A percentile compares a stretch with the other conserved stretches of the same genome.
phyloP scores from a whole-genome alignment of 306 rosid species.

The Vigna hirtella region DNA sequence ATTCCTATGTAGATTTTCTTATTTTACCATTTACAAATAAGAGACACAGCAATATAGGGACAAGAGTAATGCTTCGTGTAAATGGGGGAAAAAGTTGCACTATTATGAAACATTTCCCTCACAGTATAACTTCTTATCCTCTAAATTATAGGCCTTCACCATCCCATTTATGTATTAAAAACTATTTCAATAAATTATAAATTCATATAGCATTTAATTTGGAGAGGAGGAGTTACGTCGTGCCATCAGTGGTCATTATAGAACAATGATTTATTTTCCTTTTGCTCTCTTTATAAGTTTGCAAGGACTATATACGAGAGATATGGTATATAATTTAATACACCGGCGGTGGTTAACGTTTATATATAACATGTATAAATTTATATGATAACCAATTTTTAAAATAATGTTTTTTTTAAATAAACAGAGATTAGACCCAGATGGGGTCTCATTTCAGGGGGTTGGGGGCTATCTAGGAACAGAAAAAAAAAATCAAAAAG shows the following conservation, averaged over 20 bases:
- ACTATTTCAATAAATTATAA: neutral
- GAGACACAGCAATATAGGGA: slow-evolving; percentile 1
- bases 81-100: neutral
- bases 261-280: slow-evolving; percentile 33
- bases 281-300: slow-evolving; percentile 46
- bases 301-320: slow-evolving; percentile 48
- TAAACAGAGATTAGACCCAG: slow-evolving; percentile 18
- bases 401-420: neutral
- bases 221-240: slow-evolving; percentile 13
- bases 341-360: slow-evolving; percentile 49
- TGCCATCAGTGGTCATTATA: slow-evolving; percentile 27
- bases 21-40: neutral
- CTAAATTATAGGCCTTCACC: slow-evolving; percentile 22
- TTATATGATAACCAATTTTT: neutral
- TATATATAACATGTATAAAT: neutral
- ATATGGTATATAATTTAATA: slow-evolving; percentile 34
- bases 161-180: neutral
- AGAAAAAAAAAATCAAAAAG: slow-evolving; percentile 2
- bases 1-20: neutral
- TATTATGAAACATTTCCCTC: neutral
- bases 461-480: slow-evolving; percentile 12
- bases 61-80: neutral
- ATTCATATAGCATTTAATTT: neutral
- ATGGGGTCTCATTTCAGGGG: slow-evolving; percentile 24
- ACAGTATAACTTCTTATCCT: neutral